Evolutionary conservation across 2,329 filamentous ascomycete species (phyloP).

Genomic region (Aspergillus ochraceoroseus): DNA sequence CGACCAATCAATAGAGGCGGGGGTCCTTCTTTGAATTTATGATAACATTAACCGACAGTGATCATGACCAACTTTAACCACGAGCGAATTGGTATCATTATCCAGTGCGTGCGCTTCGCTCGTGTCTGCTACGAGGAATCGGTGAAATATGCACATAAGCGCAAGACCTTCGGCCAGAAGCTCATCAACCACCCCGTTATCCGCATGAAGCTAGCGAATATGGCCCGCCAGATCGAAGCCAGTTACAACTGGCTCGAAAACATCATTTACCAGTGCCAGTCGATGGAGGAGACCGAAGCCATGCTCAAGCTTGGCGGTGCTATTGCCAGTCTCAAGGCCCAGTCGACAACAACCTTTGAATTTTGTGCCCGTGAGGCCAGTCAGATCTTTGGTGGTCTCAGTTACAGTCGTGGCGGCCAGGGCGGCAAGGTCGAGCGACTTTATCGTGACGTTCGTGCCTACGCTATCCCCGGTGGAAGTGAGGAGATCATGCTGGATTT

Average conservation of each 20-base stretch:
- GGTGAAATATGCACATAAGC: conserved; percentile 95
- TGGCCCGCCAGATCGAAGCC: conserved; percentile 96
- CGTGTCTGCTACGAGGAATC: conserved; percentile 97
- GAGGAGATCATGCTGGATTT: conserved; percentile 99
- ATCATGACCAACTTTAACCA: conserved; percentile 99
- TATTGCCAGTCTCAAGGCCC: conserved; percentile 90
- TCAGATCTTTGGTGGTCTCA: conserved; percentile 94
- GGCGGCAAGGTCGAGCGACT: conserved; percentile 91
- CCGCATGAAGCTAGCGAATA: conserved; percentile 93
- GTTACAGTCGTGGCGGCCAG: conserved; percentile 88
- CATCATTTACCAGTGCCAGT: conserved; percentile 84
- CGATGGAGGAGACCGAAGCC: conserved; percentile 90
- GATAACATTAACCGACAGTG: too few relatives aligned
- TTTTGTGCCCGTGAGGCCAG: conserved; percentile 94
- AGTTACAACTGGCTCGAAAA: conserved; percentile 97
- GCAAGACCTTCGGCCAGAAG: conserved; percentile 91
- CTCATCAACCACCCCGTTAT: conserved; percentile 97
- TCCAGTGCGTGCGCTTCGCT: conserved; percentile 91
- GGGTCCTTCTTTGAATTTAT: too few relatives aligned
- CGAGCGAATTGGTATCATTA: conserved; percentile 97
- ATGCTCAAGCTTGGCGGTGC: conserved; percentile 94
- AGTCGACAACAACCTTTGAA: conserved; percentile 90
- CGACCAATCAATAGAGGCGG: too few relatives aligned
- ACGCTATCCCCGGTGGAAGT: conserved; percentile 89
- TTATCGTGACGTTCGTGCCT: conserved; percentile 91